Conservation (phyloP, 768 basidiomycete species). For the Boletellus ananas region DNA sequence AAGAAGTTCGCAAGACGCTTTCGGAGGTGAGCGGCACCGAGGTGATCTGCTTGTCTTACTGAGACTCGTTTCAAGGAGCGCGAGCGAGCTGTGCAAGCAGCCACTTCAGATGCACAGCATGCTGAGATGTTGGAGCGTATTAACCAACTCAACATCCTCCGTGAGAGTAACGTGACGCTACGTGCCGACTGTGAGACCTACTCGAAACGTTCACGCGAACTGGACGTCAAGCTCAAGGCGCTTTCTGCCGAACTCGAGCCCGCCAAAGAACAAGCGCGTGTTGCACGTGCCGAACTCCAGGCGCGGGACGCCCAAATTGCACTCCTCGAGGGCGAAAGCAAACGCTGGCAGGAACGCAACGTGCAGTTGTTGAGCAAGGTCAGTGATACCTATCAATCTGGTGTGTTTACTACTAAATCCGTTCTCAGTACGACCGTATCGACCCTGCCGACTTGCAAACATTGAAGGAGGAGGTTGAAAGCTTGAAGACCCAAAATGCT, state of each 20-base stretch:
- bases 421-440: conserved; percentile 73
- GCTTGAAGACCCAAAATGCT: conserved; percentile 43
- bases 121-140: conserved; percentile 82
- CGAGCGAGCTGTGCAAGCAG: conserved; percentile 66
- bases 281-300: conserved; percentile 70
- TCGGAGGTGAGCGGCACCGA: conserved; percentile 51
- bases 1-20: conserved; percentile 66
- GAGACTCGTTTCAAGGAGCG: conserved; percentile 55
- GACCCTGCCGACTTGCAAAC: conserved; percentile 82
- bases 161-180: conserved; percentile 85
- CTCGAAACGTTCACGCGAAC: conserved; percentile 59
- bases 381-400: background rate
- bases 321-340: conserved; percentile 72
- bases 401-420: background rate
- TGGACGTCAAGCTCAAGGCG: conserved; percentile 59
- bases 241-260: conserved; percentile 68
- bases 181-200: conserved; percentile 74
- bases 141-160: conserved; percentile 78
- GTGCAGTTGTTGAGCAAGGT: conserved; percentile 79
- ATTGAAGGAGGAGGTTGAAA: conserved; percentile 68
- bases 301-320: conserved; percentile 61
- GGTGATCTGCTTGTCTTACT: background rate
- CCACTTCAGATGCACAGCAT: conserved; percentile 74
- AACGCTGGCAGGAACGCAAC: conserved; percentile 83
- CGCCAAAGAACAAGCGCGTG: conserved; percentile 62